A percentile compares a stretch with the other conserved stretches of the same genome.
These are phyloP conservation scores for Polysphondylium violaceum DNA, from an alignment of 78 protist species.

Conservation along the genomic window DNA sequence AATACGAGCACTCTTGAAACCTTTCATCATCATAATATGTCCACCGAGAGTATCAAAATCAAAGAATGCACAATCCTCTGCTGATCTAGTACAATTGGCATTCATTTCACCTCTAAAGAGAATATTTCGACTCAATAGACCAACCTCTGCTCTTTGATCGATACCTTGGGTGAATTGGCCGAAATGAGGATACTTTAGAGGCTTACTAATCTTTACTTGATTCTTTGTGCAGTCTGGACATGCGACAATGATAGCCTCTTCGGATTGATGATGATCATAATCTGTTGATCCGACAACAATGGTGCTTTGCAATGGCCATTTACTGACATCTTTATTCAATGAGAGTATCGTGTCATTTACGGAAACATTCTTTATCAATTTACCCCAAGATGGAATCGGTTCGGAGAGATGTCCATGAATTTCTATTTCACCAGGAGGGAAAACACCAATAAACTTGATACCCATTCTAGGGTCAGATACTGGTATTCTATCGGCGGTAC, in stretches of 20 bases:
- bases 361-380: conserved; percentile 12
- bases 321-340: conserved; percentile 7
- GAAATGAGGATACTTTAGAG: conserved; percentile 29
- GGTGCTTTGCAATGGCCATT: conserved; percentile 36
- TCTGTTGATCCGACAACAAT: conserved; percentile 64
- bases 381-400: conserved; percentile 69
- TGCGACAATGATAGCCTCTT: conserved; percentile 6
- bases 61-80: conserved; percentile 30
- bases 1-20: conserved; percentile 38
- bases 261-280: conserved; percentile 51
- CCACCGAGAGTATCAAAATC: conserved; percentile 67
- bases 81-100: conserved; percentile 15
- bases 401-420: conserved; percentile 47
- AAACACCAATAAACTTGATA: conserved; percentile 67
- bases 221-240: conserved; percentile 42
- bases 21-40: conserved; percentile 20
- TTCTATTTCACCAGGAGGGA: conserved; percentile 70
- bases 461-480: conserved; percentile 9
- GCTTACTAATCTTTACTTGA: conserved; percentile 19
- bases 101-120: conserved; percentile 39
- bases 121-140: conserved; percentile 42
- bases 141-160: conserved; percentile 71
- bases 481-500: conserved; percentile 16
- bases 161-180: conserved; percentile 59
- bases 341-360: background rate